These are phyloP conservation scores for Hymenoscyphus linearis DNA, from an alignment of 2,329 filamentous ascomycete species.

Conservation along the genomic window DNA sequence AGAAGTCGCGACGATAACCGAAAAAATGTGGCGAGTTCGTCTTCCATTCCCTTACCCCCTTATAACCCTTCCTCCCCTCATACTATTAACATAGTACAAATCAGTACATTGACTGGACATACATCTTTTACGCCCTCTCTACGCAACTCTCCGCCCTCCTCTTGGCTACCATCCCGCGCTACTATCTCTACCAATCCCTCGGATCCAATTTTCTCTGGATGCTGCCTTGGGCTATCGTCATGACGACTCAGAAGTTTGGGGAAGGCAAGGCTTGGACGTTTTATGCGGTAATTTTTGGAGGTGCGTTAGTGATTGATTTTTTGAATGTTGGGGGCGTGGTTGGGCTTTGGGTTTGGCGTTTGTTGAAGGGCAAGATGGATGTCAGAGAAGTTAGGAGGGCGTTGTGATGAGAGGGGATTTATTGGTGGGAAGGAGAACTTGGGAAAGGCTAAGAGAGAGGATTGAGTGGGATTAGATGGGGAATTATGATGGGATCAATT, in stretches of 20 bases:
- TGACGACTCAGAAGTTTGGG: slow-evolving; percentile 43
- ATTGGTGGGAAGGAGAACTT: neutral
- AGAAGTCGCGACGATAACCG: slow-evolving; percentile 53
- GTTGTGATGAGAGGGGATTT: neutral
- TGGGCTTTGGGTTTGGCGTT: slow-evolving; percentile 15
- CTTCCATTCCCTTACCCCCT: neutral
- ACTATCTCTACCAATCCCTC: slow-evolving; percentile 65
- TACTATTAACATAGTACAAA: neutral
- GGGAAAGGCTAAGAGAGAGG: no score
- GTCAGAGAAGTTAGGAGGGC: neutral
- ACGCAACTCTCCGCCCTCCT: slow-evolving; percentile 62
- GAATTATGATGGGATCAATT: no score
- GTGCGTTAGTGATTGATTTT: slow-evolving; percentile 63
- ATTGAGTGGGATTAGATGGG: neutral
- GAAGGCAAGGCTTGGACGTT: slow-evolving; percentile 59
- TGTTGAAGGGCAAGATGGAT: slow-evolving; percentile 15
- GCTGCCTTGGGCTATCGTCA: slow-evolving; percentile 64
- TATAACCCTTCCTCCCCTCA: neutral
- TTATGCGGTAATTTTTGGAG: slow-evolving; percentile 61
- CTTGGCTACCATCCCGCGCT: slow-evolving; percentile 54
- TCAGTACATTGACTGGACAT: slow-evolving; percentile 57
- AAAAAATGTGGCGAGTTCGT: slow-evolving; percentile 47
- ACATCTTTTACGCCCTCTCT: slow-evolving; percentile 62
- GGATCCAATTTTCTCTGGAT: slow-evolving; percentile 64
- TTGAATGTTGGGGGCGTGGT: slow-evolving; percentile 19